These are phyloP conservation scores for Blastomyces silverae DNA, from an alignment of 2,329 filamentous ascomycete species.

Conservation along the genomic window DNA sequence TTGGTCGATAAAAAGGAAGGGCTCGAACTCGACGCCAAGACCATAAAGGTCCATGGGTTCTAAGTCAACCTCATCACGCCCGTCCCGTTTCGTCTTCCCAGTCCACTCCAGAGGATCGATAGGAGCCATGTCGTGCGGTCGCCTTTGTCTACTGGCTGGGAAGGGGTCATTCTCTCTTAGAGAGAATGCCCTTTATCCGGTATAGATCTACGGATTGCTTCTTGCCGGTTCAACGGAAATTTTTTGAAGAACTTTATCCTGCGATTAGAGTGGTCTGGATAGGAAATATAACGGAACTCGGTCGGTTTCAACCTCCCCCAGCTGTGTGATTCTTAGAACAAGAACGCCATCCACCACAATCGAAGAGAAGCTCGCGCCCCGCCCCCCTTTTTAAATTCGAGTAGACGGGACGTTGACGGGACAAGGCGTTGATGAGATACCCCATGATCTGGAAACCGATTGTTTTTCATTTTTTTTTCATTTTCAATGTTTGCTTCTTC, in stretches of 20 bases:
- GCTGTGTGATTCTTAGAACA: slow-evolving; percentile 19
- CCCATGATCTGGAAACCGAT: slow-evolving; percentile 27
- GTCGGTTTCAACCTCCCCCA: slow-evolving; percentile 1
- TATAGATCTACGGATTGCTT: slow-evolving; percentile 9
- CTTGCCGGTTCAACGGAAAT: slow-evolving; percentile 6
- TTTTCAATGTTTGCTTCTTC: slow-evolving; percentile 12
- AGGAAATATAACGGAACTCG: slow-evolving; percentile 3
- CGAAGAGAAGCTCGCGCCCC: slow-evolving; percentile 15
- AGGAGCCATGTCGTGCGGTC: slow-evolving; percentile 29
- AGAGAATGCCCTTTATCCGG: slow-evolving; percentile 11
- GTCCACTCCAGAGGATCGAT: slow-evolving; percentile 37
- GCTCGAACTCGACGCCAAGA: slow-evolving; percentile 88
- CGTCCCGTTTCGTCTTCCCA: slow-evolving; percentile 41
- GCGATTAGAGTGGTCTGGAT: slow-evolving; percentile 23
- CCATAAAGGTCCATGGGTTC: slow-evolving; percentile 69
- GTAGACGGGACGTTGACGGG: slow-evolving; percentile 35
- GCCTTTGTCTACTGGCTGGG: slow-evolving; percentile 21
- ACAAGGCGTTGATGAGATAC: slow-evolving; percentile 42
- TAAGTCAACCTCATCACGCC: slow-evolving; percentile 39
- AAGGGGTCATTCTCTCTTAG: neutral
- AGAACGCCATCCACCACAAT: slow-evolving; percentile 19
- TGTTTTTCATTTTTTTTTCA: slow-evolving; percentile 20
- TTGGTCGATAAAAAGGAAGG: slow-evolving; percentile 93
- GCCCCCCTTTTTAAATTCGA: slow-evolving; percentile 19
- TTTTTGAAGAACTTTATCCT: slow-evolving; percentile 28